Evolutionary conservation across 2,329 filamentous ascomycete species (phyloP).

Genomic region (Cercospora zeae-maydis): DNA sequence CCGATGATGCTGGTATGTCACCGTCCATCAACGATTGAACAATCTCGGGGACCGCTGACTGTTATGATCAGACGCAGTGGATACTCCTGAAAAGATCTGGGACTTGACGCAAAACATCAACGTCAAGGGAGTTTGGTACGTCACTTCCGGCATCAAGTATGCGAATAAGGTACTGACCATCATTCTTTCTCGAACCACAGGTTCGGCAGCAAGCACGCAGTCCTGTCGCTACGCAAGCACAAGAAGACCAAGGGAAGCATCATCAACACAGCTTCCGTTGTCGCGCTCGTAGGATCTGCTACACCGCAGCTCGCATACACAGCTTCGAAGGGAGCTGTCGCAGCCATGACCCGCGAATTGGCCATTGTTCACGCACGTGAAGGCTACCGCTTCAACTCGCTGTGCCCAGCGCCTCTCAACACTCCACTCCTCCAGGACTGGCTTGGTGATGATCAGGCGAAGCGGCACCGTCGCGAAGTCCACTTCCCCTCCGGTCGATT

Average conservation of each 20-base stretch:
- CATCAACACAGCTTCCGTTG: slow-evolving; percentile 89
- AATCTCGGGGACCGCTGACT: background rate
- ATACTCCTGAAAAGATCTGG: slow-evolving; percentile 88
- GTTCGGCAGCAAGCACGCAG: slow-evolving; percentile 86
- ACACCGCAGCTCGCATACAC: slow-evolving; percentile 92
- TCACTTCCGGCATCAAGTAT: background rate
- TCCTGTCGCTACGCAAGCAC: slow-evolving; percentile 74
- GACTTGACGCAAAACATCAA: slow-evolving; percentile 91
- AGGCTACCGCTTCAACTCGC: slow-evolving; percentile 81
- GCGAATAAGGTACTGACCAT: background rate
- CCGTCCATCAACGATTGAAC: background rate
- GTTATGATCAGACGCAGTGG: slow-evolving; percentile 55
- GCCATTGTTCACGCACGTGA: slow-evolving; percentile 90
- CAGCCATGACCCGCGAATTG: slow-evolving; percentile 84
- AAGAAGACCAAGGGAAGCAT: slow-evolving; percentile 75
- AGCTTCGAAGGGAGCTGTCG: slow-evolving; percentile 85
- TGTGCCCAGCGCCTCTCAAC: slow-evolving; percentile 89
- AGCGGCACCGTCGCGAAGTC: slow-evolving; percentile 77
- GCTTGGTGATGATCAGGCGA: slow-evolving; percentile 80
- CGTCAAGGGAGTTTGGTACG: slow-evolving; percentile 88
- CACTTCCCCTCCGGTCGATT: slow-evolving; percentile 88
- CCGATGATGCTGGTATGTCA: slow-evolving; percentile 49
- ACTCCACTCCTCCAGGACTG: slow-evolving; percentile 89
- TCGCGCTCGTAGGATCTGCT: slow-evolving; percentile 80
- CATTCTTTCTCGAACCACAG: background rate